These are phyloP conservation scores for Fusarium veterinarium DNA, from an alignment of 2,329 filamentous ascomycete genomes.

Conservation along the genomic window DNA sequence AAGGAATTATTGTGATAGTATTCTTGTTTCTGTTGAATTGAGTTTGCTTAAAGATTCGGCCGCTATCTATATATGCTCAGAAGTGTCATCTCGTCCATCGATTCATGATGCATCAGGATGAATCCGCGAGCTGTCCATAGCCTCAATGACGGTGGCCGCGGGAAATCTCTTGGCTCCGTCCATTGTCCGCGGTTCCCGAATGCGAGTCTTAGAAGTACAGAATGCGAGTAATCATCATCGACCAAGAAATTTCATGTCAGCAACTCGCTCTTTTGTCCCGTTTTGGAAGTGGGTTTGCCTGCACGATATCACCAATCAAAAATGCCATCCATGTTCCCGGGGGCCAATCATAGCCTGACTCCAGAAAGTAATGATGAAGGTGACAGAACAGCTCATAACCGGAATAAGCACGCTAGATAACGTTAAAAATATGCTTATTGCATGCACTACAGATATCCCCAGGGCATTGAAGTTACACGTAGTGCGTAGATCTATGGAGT, in stretches of 20 bases:
- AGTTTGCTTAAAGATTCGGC: fast-evolving
- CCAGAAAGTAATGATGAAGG: too few species aligned
- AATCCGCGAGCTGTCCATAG: neutral
- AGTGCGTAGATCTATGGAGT: too few species aligned
- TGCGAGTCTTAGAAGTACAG: too few species aligned
- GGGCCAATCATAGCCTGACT: too few species aligned
- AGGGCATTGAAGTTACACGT: too few species aligned
- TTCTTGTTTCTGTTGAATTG: neutral
- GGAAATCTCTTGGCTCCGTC: neutral
- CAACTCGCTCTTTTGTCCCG: neutral
- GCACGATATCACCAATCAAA: neutral
- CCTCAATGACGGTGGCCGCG: neutral
- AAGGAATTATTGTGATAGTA: neutral
- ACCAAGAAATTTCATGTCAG: neutral
- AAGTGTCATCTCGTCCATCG: neutral
- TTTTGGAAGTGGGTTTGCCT: neutral
- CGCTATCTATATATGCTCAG: neutral
- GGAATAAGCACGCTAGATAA: neutral
- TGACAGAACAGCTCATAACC: too few species aligned
- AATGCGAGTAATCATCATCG: neutral
- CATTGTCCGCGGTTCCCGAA: neutral
- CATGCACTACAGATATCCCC: too few species aligned
- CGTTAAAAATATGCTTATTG: neutral
- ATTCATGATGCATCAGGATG: too few species aligned
- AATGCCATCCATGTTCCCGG: neutral